These are phyloP conservation scores for Mucor lusitanicus DNA, from an alignment of 371 early-diverging fungal species.

Conservation along the genomic window DNA sequence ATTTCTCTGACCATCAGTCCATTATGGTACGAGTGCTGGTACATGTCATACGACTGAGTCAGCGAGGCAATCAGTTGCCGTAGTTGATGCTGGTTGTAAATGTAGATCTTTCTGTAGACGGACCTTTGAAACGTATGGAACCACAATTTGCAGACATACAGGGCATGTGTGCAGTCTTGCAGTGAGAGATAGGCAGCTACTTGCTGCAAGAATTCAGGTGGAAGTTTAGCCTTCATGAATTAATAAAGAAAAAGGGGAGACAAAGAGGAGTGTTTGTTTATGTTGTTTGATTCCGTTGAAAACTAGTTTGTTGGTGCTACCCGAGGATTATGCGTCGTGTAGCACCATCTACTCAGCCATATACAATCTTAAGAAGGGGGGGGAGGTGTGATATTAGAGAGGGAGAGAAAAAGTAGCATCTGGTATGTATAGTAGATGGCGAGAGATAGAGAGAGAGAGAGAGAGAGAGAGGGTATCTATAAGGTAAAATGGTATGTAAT, in stretches of 20 bases:
- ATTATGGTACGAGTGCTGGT: not conserved
- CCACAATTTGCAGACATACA: conserved; percentile 15
- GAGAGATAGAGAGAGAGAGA: no score
- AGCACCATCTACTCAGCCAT: not conserved
- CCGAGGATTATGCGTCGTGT: not conserved
- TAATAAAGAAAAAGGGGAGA: not conserved
- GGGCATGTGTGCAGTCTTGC: conserved; percentile 3
- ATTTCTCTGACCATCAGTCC: conserved; percentile 5
- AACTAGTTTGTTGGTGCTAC: not conserved
- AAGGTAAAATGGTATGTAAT: not conserved
- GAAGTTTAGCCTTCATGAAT: not conserved
- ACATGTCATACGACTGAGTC: not conserved
- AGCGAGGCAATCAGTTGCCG: not conserved
- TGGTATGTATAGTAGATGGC: no score
- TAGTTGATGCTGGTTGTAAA: conserved; percentile 10
- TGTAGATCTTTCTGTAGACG: conserved; percentile 6
- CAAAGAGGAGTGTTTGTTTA: not conserved
- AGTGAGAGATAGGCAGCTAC: conserved; percentile 8
- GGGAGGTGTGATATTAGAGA: not conserved
- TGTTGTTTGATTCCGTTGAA: not conserved
- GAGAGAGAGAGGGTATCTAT: conserved; percentile 10
- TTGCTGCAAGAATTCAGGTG: conserved; percentile 15
- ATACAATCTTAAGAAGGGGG: no score
- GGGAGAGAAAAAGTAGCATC: not conserved
- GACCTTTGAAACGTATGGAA: conserved; percentile 10